These are phyloP conservation scores for Maudiozyma humilis DNA, from an alignment of 1,139 yeast genomes.

Conservation along the genomic window DNA sequence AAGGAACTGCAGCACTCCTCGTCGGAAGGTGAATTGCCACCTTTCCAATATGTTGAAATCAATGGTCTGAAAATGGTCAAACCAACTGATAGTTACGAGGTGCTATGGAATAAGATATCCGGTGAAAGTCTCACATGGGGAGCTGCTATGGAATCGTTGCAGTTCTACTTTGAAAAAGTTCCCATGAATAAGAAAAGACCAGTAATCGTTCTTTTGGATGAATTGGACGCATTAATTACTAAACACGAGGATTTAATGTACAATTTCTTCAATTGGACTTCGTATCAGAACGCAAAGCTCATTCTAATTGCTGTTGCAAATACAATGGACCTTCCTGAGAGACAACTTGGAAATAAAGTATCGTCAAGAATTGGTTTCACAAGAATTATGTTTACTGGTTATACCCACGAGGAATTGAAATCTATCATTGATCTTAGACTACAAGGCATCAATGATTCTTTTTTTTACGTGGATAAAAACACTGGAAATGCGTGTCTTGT, in stretches of 20 bases:
- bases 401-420: slow-evolving; percentile 70
- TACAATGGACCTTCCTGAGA: slow-evolving; percentile 94
- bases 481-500: slow-evolving; percentile 30
- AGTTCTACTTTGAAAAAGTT: slow-evolving; percentile 40
- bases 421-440: slow-evolving; percentile 67
- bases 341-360: slow-evolving; percentile 77
- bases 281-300: slow-evolving; percentile 66
- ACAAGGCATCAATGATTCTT: slow-evolving; percentile 41
- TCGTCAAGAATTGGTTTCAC: slow-evolving; percentile 86
- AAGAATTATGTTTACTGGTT: slow-evolving; percentile 82
- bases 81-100: slow-evolving; percentile 82
- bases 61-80: slow-evolving; percentile 80
- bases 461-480: slow-evolving; percentile 28
- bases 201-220: slow-evolving; percentile 77
- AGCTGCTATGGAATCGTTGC: slow-evolving; percentile 53
- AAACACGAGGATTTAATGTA: slow-evolving; percentile 84
- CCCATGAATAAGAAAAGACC: slow-evolving; percentile 34
- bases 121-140: slow-evolving; percentile 56
- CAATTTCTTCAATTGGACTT: slow-evolving; percentile 96
- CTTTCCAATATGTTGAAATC: slow-evolving; percentile 72
- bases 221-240: slow-evolving; percentile 83
- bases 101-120: slow-evolving; percentile 67
- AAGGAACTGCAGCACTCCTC: slow-evolving; percentile 48
- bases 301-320: slow-evolving; percentile 92
- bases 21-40: slow-evolving; percentile 41